These are phyloP conservation scores for Fraxinus anomala DNA, from an alignment of 257 asterid genomes.

Conservation along the genomic window DNA sequence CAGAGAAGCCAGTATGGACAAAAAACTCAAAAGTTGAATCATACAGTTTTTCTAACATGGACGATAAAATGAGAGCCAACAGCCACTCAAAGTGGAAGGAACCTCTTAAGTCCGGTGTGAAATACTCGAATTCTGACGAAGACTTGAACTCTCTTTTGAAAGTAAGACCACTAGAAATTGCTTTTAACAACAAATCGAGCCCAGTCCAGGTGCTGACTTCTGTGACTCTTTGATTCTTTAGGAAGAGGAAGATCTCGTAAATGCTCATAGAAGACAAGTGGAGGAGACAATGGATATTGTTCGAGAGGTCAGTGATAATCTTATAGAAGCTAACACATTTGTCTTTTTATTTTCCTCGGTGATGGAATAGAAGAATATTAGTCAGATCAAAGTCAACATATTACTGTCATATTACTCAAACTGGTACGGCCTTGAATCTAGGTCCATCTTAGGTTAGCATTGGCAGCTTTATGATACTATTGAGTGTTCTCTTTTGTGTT, in stretches of 20 bases:
- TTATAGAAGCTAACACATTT: not conserved
- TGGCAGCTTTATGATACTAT: not conserved
- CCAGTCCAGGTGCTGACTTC: conserved; percentile 4
- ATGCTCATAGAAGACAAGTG: conserved; percentile 83
- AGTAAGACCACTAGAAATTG: conserved; percentile 39
- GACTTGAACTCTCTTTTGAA: conserved; percentile 73
- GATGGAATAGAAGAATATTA: conserved; percentile 1
- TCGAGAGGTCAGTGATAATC: conserved; percentile 65
- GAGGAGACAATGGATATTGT: conserved; percentile 91
- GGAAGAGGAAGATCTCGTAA: conserved; percentile 94
- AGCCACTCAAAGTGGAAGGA: conserved; percentile 76
- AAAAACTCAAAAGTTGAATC: conserved; percentile 55
- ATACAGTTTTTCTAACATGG: conserved; percentile 46
- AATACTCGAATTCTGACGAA: conserved; percentile 50
- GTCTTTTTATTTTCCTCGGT: not conserved
- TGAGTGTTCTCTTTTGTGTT: not conserved
- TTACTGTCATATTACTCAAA: conserved; percentile 16
- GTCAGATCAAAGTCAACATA: not conserved
- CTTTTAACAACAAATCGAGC: conserved; percentile 1
- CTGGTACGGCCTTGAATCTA: not conserved
- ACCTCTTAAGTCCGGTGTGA: conserved; percentile 63
- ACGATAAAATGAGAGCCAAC: conserved; percentile 59
- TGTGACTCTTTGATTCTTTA: conserved; percentile 32
- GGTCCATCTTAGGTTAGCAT: not conserved
- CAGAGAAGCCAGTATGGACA: conserved; percentile 63